A percentile compares a stretch with the other conserved stretches of the same genome.
phyloP scores from a whole-genome alignment of 129 eudicot genomes.

The Helianthus tuberosus region DNA sequence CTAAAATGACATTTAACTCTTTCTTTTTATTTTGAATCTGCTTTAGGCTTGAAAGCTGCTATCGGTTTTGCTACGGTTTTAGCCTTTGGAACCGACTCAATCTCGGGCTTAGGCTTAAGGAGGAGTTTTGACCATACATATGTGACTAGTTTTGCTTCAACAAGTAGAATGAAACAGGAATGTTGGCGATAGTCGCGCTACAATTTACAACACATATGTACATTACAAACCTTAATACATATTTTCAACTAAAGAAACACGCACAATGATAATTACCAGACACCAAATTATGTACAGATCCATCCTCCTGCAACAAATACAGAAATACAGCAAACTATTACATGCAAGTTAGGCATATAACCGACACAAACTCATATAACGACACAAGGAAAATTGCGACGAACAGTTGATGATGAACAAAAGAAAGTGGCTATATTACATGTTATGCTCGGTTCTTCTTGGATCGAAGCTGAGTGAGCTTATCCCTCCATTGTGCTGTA shows the following conservation, averaged over 20 bases:
- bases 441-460: slow-evolving; percentile 76
- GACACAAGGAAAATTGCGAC: too few species aligned
- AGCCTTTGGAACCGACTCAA: neutral
- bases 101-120: neutral
- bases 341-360: neutral
- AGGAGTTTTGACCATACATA: neutral
- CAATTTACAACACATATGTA: slow-evolving; percentile 36
- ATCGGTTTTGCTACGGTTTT: neutral
- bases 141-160: slow-evolving; percentile 1
- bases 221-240: slow-evolving; percentile 33
- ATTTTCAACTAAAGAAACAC: slow-evolving; percentile 24
- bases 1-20: too few species aligned
- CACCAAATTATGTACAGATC: slow-evolving; percentile 29
- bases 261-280: neutral
- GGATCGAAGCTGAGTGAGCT: slow-evolving; percentile 77
- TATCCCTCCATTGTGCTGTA: slow-evolving; percentile 86
- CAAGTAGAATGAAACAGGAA: slow-evolving; percentile 3
- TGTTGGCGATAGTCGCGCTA: neutral
- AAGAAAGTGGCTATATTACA: slow-evolving; percentile 28
- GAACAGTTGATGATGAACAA: neutral
- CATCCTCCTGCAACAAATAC: slow-evolving; percentile 18
- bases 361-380: neutral
- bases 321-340: too few species aligned
- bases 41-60: neutral
- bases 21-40: neutral